Evolutionary conservation across 257 asterid species (phyloP).

Genomic region (Scutellaria baicalensis): DNA sequence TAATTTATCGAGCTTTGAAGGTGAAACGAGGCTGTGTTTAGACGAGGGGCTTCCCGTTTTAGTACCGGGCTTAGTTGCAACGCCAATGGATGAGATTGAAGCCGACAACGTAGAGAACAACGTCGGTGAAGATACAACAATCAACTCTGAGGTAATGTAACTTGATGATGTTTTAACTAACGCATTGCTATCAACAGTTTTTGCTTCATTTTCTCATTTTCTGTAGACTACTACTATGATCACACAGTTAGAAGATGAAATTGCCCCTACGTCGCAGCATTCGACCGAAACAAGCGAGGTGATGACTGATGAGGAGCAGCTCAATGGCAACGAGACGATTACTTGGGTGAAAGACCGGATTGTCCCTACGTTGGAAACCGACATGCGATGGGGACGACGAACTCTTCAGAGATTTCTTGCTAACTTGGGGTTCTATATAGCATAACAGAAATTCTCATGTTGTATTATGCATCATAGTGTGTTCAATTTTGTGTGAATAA

Average conservation of each 20-base stretch:
- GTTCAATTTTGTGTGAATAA: no score
- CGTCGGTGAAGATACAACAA: background rate
- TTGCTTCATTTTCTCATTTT: background rate
- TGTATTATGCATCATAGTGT: background rate
- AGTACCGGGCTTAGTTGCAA: slow-evolving; percentile 50
- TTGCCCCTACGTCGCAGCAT: slow-evolving; percentile 1
- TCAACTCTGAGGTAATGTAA: slow-evolving; percentile 13
- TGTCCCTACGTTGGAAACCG: slow-evolving; percentile 9
- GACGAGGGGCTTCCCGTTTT: slow-evolving; percentile 39
- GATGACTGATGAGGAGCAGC: slow-evolving; percentile 16
- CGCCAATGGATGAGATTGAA: slow-evolving; percentile 23
- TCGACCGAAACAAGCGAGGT: slow-evolving; percentile 17
- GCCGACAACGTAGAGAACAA: slow-evolving; percentile 1
- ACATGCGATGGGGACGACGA: slow-evolving; percentile 56
- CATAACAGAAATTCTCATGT: background rate
- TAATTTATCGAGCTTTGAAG: slow-evolving; percentile 1
- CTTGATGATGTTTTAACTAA: background rate
- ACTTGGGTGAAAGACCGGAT: background rate
- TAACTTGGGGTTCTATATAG: slow-evolving; percentile 35
- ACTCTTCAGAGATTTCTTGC: slow-evolving; percentile 47
- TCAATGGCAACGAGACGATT: background rate
- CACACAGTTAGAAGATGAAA: slow-evolving; percentile 25
- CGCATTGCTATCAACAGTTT: background rate
- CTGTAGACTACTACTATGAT: background rate
- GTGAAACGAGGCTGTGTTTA: slow-evolving; percentile 6